Base-by-base conservation (phyloP, 768 basidiomycete species). In the Serendipita vermifera region DNA sequence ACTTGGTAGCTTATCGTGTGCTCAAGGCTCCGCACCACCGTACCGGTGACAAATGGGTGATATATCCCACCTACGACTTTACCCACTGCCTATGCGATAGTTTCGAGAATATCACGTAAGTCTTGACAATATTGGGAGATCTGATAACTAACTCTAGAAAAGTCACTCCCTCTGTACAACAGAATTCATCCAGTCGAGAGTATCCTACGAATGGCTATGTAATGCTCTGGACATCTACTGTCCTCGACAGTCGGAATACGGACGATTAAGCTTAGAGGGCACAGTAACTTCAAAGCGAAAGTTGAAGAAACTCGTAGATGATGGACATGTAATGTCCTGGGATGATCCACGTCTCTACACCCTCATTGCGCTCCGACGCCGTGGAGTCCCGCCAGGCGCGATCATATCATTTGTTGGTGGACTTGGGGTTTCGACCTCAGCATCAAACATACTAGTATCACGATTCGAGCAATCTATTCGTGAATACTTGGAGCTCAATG, bases 161-260 rank as follows among this genome's bases (percentile, higher is more conserved):
- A 98, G 94, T 24, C 96, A 99, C 73, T 98, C 96, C 0, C 75
- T 99, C 4, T 99, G 96, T 65, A 99, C 96, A 1, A 81, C 80
- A 35, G 96, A 99, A 68, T 99, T 99, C 68, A 83, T 98, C 62
- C 81, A 83, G 20, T 92, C 96, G 2, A 86, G 96, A 55, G 87
- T 91, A 65, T 96, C 96, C 0, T 98, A 99, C 67, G 96, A 99
- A 64, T 99, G 96, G 96, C 78, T 99, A 11, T 99, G 96, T 64
- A 94, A 99, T 66, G 90, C 88, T 2, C 75, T 98, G n/a, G 88
- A 87, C 59, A 85, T 98, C 2, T 99, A 98, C 76, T 96, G 92
- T 67, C 93, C 96, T 20, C 83, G 82, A 57, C 96, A 99, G 70
- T 93, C 90, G 43, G 96, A 99, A 67, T 98, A 89, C 63, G 96